These are phyloP conservation scores for Besnoitia besnoiti DNA, from an alignment of 169 alveolate species.

Conservation along the genomic window DNA sequence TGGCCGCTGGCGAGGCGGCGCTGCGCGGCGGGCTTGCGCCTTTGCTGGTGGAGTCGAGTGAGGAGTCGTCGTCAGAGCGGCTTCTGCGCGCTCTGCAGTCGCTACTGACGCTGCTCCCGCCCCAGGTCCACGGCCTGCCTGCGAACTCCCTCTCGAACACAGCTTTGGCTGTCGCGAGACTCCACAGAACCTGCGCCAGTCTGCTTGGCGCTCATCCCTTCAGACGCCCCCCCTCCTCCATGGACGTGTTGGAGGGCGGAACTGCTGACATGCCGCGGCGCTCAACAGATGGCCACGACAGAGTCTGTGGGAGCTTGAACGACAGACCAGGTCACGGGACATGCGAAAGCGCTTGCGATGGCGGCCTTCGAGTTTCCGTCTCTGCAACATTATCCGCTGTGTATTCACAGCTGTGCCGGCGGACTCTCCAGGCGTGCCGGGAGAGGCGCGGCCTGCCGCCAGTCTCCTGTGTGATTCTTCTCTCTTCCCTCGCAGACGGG, in stretches of 20 bases:
- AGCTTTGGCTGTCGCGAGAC: neutral
- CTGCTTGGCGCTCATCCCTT: neutral
- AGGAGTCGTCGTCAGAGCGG: neutral
- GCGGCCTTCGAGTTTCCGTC: neutral
- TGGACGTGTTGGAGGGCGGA: neutral
- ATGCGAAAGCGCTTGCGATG: neutral
- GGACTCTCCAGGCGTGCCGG: neutral
- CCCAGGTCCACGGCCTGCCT: neutral
- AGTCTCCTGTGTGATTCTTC: neutral
- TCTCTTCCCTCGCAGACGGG: slow-evolving; percentile 9
- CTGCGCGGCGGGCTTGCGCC: neutral
- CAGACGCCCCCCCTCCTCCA: neutral
- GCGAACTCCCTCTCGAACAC: neutral
- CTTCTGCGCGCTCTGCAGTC: neutral
- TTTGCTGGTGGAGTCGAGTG: neutral
- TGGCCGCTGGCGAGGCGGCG: neutral
- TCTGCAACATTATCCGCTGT: neutral
- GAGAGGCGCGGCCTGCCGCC: neutral
- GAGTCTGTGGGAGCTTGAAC: no score
- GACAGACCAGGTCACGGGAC: no score
- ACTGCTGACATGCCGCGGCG: no score
- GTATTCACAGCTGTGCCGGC: neutral
- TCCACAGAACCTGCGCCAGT: neutral
- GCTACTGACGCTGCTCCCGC: neutral
- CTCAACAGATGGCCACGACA: no score